Conservation (phyloP, 257 asterid genomes). For the Solanum rostratum region DNA sequence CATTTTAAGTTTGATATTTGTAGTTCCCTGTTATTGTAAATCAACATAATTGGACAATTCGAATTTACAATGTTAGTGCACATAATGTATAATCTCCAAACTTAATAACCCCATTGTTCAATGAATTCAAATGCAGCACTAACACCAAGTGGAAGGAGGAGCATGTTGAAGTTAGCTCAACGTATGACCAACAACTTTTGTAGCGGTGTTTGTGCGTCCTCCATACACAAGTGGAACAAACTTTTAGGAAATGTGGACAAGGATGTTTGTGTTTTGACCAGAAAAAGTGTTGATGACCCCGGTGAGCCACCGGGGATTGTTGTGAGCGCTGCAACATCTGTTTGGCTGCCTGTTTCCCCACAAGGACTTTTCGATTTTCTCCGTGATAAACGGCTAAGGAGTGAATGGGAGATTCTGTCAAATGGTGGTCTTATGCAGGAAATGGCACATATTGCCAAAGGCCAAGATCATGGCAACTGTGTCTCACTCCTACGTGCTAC, state of each 20-base stretch:
- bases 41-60: neutral
- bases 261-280: constrained; percentile 69
- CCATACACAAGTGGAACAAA: constrained; percentile 77
- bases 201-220: constrained; percentile 80
- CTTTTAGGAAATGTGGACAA: constrained; percentile 60
- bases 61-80: neutral
- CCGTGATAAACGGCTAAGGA: constrained; percentile 59
- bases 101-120: neutral
- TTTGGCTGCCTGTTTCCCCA: constrained; percentile 72
- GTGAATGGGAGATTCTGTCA: constrained; percentile 90
- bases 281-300: constrained; percentile 75
- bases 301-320: constrained; percentile 92
- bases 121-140: constrained; percentile 26
- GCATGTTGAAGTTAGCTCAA: constrained; percentile 87
- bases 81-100: neutral
- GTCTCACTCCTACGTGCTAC: constrained; percentile 79
- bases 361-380: constrained; percentile 71
- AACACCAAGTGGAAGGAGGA: constrained; percentile 63
- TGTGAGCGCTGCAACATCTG: constrained; percentile 79
- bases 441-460: constrained; percentile 83
- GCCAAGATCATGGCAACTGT: constrained; percentile 76
- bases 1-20: neutral
- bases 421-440: constrained; percentile 95
- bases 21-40: too few species aligned
- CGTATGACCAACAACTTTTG: constrained; percentile 91